Evolutionary conservation across 148 eudicot species (phyloP), one percentile per base, ranked within the genome.

Genomic region (Dysphania ambrosioides): DNA sequence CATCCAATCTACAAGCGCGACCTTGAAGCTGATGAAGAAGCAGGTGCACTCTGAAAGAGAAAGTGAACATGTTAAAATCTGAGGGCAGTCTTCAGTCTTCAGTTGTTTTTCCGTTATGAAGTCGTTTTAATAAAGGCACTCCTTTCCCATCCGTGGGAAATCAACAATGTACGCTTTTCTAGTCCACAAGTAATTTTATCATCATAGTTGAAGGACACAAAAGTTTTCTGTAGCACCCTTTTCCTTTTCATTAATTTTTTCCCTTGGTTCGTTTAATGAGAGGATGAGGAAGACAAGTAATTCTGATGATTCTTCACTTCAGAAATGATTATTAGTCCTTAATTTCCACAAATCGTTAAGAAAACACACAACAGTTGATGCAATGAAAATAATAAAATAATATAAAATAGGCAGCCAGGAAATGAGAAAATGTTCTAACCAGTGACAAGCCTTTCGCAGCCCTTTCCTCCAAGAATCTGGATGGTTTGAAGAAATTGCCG

Each of bases 401-500:
- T n/a, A n/a, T n/a, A n/a, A n/a, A n/a, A n/a, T n/a, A 58, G 24
- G 23, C 36, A 57, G 27, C 34, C 40, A 34, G 34, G 70, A 66
- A 23, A 5, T 38, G 51, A 13, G 60, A 71, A 21, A 75, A 60
- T 70, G 27, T 72, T 63, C 87, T 85, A 73, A 91, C 98, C 96
- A 91, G 59, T 27, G 84, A 84, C 65, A 91, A 86, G 84, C 98
- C 96, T 78, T 76, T 87, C 31, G 86, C 75, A 72, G 86, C 98
- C 73, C 98, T 82, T 85, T 94, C 93, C 85, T 94, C 98, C 84
- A 94, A 76, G 85, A 83, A 94, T 78, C 79, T 85, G 21, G 98
- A 94, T 56, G 98, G 98, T 68, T 77, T 90, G 47, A 78, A 94
- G 84, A 94, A 94, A 75, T 77, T 84, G 10, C 98, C 96, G 72